Evolutionary conservation across 2,329 filamentous ascomycete genomes (phyloP), one percentile per base, ranked within the genome.

Genomic region (Coleophoma cylindrospora): DNA sequence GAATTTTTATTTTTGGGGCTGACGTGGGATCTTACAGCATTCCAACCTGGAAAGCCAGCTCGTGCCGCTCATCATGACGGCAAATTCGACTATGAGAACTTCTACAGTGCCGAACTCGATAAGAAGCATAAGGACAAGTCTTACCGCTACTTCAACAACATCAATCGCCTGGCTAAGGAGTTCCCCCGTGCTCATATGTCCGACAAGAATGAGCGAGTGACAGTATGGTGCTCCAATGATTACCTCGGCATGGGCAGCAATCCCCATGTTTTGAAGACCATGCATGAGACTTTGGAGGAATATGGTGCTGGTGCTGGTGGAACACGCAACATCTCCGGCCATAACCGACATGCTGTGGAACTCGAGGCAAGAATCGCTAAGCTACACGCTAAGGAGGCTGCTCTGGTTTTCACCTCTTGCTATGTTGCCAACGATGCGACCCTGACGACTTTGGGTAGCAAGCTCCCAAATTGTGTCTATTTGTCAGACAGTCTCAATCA

Each of bases 71-170:
- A 47, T 36, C 47, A 49, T 36, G 61, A 63, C 45, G 76, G 76
- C 52, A 89, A 84, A 64, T 99, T 96, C 70, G 80, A 97, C 70
- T 99, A 99, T 65, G 84, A 96, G 63, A 81, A 70, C 43, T 99
- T 96, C 71, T 99, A 97, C 73, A 74, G 85, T 57, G 75, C 75
- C 54, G 92, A 99, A 70, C 73, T 99, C 60, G 90, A 96, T 62
- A 97, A 96, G 81, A 99, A 99, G 76, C 94, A 96, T 80, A 91
- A 95, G 79, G 94, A 99, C 79, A 97, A 96, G 76, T 96, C 91
- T 47, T 99, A 99, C 76, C 89, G 94, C 66, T 97, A 97, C 76
- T 99, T 99, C 78, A 99, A 99, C 80, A 99, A 99, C 77, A 99
- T 99, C 83, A 99, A 99, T 67, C 91, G 94, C 34, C 79, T 99